phyloP scores from a whole-genome alignment of 73 alveolate genomes.

The Paramecium tetraurelia region DNA sequence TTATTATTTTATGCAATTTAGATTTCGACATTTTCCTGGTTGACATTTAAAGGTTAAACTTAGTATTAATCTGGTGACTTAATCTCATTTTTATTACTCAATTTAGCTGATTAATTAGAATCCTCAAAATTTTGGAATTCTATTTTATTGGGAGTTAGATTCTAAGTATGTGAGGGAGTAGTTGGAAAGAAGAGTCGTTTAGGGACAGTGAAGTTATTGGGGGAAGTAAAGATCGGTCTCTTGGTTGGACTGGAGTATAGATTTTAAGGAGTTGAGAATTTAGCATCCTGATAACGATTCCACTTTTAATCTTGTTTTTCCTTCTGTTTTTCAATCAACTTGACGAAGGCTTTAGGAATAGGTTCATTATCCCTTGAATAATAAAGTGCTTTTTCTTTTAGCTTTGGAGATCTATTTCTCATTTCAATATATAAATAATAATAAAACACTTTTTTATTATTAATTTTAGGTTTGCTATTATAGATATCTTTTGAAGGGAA shows the following conservation, averaged over 20 bases:
- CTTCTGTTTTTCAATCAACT: background rate
- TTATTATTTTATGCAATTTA: background rate
- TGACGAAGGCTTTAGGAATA: background rate
- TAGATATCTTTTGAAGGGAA: too few relatives aligned
- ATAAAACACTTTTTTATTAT: background rate
- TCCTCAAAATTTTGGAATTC: background rate
- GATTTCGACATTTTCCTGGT: background rate
- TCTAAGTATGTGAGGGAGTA: background rate
- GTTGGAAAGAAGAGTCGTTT: background rate
- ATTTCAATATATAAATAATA: background rate
- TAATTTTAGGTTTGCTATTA: too few relatives aligned
- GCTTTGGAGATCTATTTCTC: background rate
- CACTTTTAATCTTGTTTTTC: background rate
- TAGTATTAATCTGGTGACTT: background rate
- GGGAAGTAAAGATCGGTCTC: background rate
- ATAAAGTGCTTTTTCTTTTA: background rate
- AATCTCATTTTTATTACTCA: background rate
- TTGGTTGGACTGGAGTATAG: background rate
- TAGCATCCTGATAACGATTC: background rate
- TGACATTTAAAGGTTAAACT: background rate
- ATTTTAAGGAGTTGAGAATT: background rate
- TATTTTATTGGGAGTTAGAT: background rate
- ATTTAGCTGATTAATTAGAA: background rate
- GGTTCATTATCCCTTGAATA: background rate
- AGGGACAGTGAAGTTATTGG: background rate